Percentiles rank a stretch among this genome's conserved stretches.
Conservation (phyloP, 2,329 filamentous ascomycete genomes). For the Leptographium galeiforme region DNA sequence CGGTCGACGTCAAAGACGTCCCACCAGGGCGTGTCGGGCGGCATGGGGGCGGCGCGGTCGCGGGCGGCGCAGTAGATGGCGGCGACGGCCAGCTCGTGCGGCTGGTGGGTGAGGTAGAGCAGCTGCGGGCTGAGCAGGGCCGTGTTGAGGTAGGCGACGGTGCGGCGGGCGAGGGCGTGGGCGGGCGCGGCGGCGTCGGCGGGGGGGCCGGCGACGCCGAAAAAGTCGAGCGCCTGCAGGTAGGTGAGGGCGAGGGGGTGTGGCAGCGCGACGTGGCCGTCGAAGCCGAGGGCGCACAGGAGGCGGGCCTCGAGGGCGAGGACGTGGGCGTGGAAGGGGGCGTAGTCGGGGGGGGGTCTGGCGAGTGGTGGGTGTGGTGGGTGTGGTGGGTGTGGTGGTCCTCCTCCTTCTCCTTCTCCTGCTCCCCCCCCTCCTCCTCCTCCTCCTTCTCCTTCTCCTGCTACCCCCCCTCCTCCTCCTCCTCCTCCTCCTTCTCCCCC, state of each 20-base stretch:
- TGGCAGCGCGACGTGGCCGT: slow-evolving; percentile 73
- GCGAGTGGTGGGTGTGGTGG: slow-evolving; percentile 17
- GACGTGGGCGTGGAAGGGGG: slow-evolving; percentile 47
- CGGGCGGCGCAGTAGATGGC: slow-evolving; percentile 82
- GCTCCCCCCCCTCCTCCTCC: not conserved
- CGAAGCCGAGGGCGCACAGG: slow-evolving; percentile 63
- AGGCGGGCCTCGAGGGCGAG: slow-evolving; percentile 66
- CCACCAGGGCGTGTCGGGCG: slow-evolving; percentile 76
- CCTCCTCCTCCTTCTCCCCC: not conserved
- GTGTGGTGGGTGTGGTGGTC: too few relatives aligned
- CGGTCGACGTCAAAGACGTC: slow-evolving; percentile 93
- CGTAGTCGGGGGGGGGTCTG: slow-evolving; percentile 58
- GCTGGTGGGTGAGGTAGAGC: slow-evolving; percentile 85
- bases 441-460: too few relatives aligned
- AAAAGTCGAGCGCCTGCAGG: slow-evolving; percentile 71
- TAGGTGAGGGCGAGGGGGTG: slow-evolving; percentile 84
- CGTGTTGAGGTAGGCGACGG: slow-evolving; percentile 72
- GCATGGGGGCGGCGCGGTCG: slow-evolving; percentile 64
- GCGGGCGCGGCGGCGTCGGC: slow-evolving; percentile 23
- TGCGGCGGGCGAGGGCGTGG: slow-evolving; percentile 45
- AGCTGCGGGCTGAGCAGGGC: slow-evolving; percentile 77
- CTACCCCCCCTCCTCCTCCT: too few relatives aligned
- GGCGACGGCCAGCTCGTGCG: slow-evolving; percentile 69
- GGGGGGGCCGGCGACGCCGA: slow-evolving; percentile 13
- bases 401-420: not conserved